Conservation (phyloP, 345 rosid genomes). For the Eucalyptus curtisii region DNA sequence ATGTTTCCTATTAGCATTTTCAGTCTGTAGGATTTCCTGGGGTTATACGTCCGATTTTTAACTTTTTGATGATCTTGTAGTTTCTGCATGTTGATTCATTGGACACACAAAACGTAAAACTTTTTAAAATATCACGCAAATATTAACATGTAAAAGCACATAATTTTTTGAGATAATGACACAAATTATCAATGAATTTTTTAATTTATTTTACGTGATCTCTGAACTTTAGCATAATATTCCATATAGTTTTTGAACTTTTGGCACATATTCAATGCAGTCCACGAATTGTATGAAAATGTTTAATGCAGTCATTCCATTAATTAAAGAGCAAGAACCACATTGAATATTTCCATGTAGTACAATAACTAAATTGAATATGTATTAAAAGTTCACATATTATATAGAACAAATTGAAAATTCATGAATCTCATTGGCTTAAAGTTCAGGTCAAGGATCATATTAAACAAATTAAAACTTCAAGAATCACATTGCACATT, state of each 20-base stretch:
- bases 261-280: neutral
- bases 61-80: neutral
- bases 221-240: neutral
- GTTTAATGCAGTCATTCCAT: neutral
- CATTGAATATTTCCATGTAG: neutral
- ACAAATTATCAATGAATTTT: neutral
- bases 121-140: neutral
- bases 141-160: neutral
- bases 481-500: no score
- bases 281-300: neutral
- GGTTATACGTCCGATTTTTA: neutral
- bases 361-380: neutral
- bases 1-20: neutral
- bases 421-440: no score
- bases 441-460: rapidly evolving
- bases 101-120: neutral
- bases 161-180: neutral
- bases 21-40: neutral
- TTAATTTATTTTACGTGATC: no score
- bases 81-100: neutral
- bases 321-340: neutral
- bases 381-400: neutral
- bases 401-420: neutral
- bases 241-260: neutral
- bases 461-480: no score